Conservation (phyloP, 345 rosid genomes). For the Acer negundo region DNA sequence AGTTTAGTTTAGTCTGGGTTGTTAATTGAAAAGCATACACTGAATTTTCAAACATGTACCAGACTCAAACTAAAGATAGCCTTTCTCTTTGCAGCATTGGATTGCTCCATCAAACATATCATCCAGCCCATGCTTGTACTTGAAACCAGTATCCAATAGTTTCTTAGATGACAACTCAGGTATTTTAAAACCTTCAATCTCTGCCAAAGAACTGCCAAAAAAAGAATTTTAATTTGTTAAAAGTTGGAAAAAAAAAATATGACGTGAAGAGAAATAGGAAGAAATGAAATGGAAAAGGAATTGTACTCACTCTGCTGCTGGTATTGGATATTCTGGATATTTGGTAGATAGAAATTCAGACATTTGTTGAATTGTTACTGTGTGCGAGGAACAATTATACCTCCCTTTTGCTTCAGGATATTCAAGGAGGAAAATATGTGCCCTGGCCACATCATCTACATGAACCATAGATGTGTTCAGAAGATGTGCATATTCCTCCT, state of each 20-base stretch:
- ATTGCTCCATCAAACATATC: slow-evolving; percentile 46
- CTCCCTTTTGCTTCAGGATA: slow-evolving; percentile 40
- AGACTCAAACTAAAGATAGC: slow-evolving; percentile 26
- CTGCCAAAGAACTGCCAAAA: slow-evolving; percentile 26
- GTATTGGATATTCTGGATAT: slow-evolving; percentile 31
- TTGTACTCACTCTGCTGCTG: slow-evolving; percentile 28
- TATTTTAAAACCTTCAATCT: neutral
- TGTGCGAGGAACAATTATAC: slow-evolving; percentile 37
- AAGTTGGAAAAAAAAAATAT: no score
- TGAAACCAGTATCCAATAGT: slow-evolving; percentile 37
- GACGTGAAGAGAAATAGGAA: no score
- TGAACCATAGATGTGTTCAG: slow-evolving; percentile 26
- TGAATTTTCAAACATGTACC: neutral
- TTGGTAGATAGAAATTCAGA: slow-evolving; percentile 30
- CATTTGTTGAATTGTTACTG: slow-evolving; percentile 23
- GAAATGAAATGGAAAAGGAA: neutral
- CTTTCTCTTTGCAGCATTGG: slow-evolving; percentile 37
- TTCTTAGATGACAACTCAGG: slow-evolving; percentile 32
- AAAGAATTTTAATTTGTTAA: neutral
- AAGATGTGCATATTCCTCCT: neutral
- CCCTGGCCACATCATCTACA: slow-evolving; percentile 41
- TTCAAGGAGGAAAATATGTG: slow-evolving; percentile 47
- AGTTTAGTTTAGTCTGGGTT: neutral
- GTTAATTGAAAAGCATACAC: neutral
- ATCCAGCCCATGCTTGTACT: slow-evolving; percentile 27